Conservation (phyloP, 305 asterid genomes). For the Fraxinus sp. region DNA sequence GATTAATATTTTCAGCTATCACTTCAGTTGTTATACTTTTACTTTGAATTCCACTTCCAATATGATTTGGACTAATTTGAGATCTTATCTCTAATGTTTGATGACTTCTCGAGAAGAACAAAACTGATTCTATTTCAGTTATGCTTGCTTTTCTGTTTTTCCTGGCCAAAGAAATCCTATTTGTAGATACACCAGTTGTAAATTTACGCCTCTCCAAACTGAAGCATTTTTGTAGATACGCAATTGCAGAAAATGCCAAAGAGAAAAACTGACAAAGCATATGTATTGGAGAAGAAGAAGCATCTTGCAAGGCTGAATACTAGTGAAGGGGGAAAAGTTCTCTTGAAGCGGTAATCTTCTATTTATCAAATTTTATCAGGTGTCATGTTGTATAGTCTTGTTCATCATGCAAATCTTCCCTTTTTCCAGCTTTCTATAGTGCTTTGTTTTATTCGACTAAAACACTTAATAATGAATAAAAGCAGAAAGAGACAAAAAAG, state of each 20-base stretch:
- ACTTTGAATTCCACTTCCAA: not conserved
- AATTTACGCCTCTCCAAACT: constrained; percentile 32
- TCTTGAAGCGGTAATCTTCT: constrained; percentile 73
- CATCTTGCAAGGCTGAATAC: constrained; percentile 93
- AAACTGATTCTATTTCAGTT: not conserved
- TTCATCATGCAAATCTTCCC: not conserved
- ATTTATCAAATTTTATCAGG: not conserved
- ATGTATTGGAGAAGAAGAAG: constrained; percentile 84
- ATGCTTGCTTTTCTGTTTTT: not conserved
- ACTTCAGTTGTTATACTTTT: not conserved
- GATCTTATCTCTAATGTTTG: not conserved
- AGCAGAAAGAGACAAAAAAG: not conserved
- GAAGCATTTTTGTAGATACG: constrained; percentile 62
- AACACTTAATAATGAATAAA: not conserved
- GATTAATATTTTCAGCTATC: not conserved
- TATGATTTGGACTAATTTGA: not conserved
- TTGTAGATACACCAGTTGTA: no score
- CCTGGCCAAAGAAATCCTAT: not conserved
- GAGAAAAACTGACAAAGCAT: constrained; percentile 92
- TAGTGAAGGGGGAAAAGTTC: constrained; percentile 89
- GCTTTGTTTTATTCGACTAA: not conserved
- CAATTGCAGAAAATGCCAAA: constrained; percentile 99
- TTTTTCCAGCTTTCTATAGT: not conserved
- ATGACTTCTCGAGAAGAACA: not conserved
- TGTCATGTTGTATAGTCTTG: not conserved